These are phyloP conservation scores for Pleurotus giganteus DNA, from an alignment of 768 basidiomycete genomes.

Conservation along the genomic window DNA sequence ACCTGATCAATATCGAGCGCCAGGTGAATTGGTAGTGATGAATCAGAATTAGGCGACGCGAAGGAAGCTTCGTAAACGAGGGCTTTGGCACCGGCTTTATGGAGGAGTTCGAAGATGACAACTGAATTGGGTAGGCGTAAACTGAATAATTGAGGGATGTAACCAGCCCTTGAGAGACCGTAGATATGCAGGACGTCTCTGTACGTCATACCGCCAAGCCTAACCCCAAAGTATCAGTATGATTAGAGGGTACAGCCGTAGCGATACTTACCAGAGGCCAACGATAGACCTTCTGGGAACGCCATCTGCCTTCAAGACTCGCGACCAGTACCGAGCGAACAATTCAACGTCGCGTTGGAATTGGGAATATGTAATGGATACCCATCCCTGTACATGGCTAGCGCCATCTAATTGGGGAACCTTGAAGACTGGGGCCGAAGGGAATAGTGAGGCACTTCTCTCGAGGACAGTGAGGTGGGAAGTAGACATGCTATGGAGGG, in stretches of 20 bases:
- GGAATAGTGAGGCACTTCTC: conserved; percentile 46
- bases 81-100: conserved; percentile 58
- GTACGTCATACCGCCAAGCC: conserved; percentile 75
- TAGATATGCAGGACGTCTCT: conserved; percentile 72
- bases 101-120: conserved; percentile 68
- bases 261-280: conserved; percentile 63
- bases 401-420: conserved; percentile 48
- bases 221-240: conserved; percentile 23
- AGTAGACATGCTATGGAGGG: conserved; percentile 28
- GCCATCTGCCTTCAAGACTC: conserved; percentile 40
- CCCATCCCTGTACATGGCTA: conserved; percentile 50
- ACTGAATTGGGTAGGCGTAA: conserved; percentile 71
- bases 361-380: conserved; percentile 58
- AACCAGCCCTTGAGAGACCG: conserved; percentile 72
- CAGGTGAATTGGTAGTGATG: conserved; percentile 48
- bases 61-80: conserved; percentile 66
- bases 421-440: conserved; percentile 57
- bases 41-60: conserved; percentile 36
- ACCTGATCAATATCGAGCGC: conserved; percentile 39
- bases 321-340: conserved; percentile 64
- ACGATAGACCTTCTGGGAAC: conserved; percentile 59
- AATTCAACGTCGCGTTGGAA: conserved; percentile 66
- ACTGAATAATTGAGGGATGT: conserved; percentile 76
- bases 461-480: conserved; percentile 69
- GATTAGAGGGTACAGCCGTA: not conserved